Percentiles rank a stretch among this genome's conserved stretches.
These are phyloP conservation scores for Clarireedia homoeocarpa DNA, from an alignment of 2,329 filamentous ascomycete genomes.

Conservation along the genomic window DNA sequence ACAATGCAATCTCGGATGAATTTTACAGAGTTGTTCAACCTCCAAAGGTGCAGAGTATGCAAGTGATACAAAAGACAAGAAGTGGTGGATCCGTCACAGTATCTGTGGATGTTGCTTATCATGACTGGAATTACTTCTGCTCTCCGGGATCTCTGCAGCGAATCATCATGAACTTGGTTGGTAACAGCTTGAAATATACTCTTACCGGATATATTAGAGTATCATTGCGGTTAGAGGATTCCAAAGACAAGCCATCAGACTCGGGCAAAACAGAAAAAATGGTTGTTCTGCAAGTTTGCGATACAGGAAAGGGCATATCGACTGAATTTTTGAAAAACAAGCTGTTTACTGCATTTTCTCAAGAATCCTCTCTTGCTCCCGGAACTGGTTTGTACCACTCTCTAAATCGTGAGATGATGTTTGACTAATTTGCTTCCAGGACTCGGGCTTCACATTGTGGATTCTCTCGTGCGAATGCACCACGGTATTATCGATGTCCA, in stretches of 20 bases:
- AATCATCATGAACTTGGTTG: slow-evolving; percentile 52
- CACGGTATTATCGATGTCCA: slow-evolving; percentile 50
- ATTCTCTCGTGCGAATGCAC: slow-evolving; percentile 48
- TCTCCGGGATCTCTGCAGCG: slow-evolving; percentile 41
- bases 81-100: not conserved
- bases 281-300: slow-evolving; percentile 39
- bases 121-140: slow-evolving; percentile 31
- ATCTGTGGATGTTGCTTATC: slow-evolving; percentile 9
- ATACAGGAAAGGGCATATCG: slow-evolving; percentile 56
- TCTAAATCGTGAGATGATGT: no score
- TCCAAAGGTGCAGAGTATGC: not conserved
- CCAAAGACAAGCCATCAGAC: not conserved
- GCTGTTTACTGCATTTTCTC: slow-evolving; percentile 51
- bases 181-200: slow-evolving; percentile 54
- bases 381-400: slow-evolving; percentile 40
- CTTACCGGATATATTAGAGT: slow-evolving; percentile 40
- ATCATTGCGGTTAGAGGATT: not conserved
- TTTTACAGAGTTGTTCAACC: slow-evolving; percentile 1
- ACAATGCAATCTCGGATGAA: not conserved
- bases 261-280: not conserved
- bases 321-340: slow-evolving; percentile 50
- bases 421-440: slow-evolving; percentile 1
- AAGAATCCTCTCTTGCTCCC: slow-evolving; percentile 50
- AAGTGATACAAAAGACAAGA: not conserved
- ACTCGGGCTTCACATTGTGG: slow-evolving; percentile 53